Evolutionary conservation across 257 asterid genomes (phyloP).

Genomic region (Capsicum baccatum): DNA sequence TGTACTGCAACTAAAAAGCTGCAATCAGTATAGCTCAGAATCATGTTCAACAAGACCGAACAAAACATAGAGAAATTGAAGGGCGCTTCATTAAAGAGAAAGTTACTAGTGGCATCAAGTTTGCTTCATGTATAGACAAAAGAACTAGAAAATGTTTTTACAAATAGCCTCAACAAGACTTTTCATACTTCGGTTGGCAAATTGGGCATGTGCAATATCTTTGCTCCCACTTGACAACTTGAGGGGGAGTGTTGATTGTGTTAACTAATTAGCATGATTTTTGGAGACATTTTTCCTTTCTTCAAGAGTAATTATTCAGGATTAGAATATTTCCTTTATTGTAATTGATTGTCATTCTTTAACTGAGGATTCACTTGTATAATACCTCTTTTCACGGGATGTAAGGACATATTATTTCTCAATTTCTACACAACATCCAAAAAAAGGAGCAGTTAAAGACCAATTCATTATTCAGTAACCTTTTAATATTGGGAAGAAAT

Average conservation of each 20-base stretch:
- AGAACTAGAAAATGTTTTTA: neutral
- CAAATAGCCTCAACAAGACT: neutral
- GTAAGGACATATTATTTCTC: neutral
- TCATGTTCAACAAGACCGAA: neutral
- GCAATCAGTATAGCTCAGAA: neutral
- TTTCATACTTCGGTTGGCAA: neutral
- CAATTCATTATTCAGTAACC: neutral
- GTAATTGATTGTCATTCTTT: neutral
- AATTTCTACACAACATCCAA: neutral
- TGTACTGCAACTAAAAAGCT: neutral
- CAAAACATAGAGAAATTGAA: neutral
- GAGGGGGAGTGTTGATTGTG: neutral
- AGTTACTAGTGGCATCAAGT: neutral
- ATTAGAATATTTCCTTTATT: neutral
- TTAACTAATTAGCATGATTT: constrained; percentile 13
- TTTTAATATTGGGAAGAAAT: neutral
- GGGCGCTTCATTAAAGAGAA: neutral
- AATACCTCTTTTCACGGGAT: neutral
- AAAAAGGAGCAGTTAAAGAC: constrained; percentile 13
- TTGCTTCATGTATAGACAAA: neutral
- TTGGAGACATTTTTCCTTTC: neutral
- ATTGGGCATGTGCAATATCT: neutral
- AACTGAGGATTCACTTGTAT: neutral
- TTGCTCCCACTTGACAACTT: constrained; percentile 1
- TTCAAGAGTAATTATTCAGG: neutral